phyloP scores from a whole-genome alignment of 2,329 filamentous ascomycete genomes.

The Colletotrichum echinochloae region DNA sequence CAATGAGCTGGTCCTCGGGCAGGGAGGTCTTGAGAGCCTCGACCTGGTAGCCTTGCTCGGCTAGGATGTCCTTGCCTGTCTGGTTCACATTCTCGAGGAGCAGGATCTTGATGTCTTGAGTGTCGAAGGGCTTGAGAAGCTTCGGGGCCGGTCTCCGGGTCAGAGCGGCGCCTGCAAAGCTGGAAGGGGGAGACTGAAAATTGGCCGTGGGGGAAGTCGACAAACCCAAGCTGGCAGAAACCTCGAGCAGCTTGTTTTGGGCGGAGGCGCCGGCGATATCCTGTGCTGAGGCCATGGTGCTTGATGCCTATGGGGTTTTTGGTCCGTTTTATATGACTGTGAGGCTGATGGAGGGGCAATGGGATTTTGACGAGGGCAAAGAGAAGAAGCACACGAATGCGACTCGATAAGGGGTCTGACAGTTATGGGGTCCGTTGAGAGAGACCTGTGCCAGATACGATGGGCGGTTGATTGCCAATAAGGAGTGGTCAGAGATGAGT shows the following conservation, averaged over 20 bases:
- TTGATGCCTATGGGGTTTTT: background rate
- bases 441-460: background rate
- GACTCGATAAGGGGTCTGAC: background rate
- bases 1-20: slow-evolving; percentile 91
- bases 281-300: slow-evolving; percentile 59
- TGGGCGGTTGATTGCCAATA: background rate
- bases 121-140: slow-evolving; percentile 93
- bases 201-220: slow-evolving; percentile 81
- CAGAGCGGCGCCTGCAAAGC: slow-evolving; percentile 64
- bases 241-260: slow-evolving; percentile 49
- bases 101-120: slow-evolving; percentile 95
- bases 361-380: slow-evolving; percentile 26
- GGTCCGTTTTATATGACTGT: background rate
- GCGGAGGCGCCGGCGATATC: slow-evolving; percentile 59
- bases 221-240: slow-evolving; percentile 72
- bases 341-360: slow-evolving; percentile 26
- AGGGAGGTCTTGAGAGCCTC: slow-evolving; percentile 90
- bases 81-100: slow-evolving; percentile 96
- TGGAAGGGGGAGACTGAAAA: slow-evolving; percentile 79
- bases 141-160: slow-evolving; percentile 67
- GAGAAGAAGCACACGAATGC: slow-evolving; percentile 1
- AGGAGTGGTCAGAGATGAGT: background rate
- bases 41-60: slow-evolving; percentile 92
- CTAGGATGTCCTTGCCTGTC: slow-evolving; percentile 86
- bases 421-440: background rate